These are phyloP conservation scores for Pythium graminicola DNA, from an alignment of 352 stramenopile species.

Conservation along the genomic window DNA sequence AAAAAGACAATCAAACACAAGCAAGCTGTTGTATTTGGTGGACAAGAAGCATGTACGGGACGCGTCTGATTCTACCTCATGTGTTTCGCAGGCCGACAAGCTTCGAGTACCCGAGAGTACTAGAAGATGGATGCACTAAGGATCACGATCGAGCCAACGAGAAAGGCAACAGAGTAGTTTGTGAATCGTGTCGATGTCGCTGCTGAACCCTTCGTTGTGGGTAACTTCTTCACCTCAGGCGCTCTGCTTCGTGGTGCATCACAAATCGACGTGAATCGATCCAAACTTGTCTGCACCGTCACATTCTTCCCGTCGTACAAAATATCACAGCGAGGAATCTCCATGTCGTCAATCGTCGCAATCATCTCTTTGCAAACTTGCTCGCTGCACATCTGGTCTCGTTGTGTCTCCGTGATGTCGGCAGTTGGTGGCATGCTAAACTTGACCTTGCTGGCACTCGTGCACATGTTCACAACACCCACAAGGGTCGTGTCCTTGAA, in stretches of 20 bases:
- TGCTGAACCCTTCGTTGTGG: slow-evolving; percentile 3
- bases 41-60: neutral
- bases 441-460: slow-evolving; percentile 29
- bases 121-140: slow-evolving; percentile 4
- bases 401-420: slow-evolving; percentile 27
- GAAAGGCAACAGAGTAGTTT: neutral
- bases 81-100: neutral
- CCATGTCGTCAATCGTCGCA: slow-evolving; percentile 45
- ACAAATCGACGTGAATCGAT: slow-evolving; percentile 39
- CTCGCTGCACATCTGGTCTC: slow-evolving; percentile 34
- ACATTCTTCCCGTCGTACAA: slow-evolving; percentile 41
- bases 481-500: slow-evolving; percentile 36
- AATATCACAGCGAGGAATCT: slow-evolving; percentile 43
- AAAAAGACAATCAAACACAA: neutral
- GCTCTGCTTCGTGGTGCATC: slow-evolving; percentile 27
- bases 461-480: slow-evolving; percentile 30
- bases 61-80: neutral
- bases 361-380: slow-evolving; percentile 47
- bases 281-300: slow-evolving; percentile 42
- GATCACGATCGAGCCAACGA: neutral
- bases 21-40: neutral
- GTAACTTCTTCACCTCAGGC: slow-evolving; percentile 37
- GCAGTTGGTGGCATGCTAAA: slow-evolving; percentile 34
- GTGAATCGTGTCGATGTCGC: neutral
- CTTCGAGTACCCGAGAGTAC: neutral